Base-by-base conservation (phyloP, 257 asterid species). In the Nemophila menziesii region DNA sequence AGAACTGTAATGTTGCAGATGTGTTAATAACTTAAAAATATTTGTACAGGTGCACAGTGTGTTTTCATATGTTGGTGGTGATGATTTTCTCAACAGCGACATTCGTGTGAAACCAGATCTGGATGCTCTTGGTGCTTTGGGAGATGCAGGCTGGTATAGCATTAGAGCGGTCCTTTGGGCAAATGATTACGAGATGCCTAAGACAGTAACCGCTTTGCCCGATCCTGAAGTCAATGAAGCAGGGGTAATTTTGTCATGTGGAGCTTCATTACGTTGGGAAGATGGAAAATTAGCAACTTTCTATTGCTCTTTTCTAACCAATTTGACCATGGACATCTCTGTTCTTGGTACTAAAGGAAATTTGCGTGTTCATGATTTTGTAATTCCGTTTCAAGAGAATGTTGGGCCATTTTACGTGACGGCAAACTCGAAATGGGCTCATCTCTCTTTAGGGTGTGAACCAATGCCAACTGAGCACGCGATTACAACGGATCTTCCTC, bases 71-170 rank as follows among this genome's bases (percentile, higher is more conserved):
- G 57, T 61, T 6, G 79, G 55, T 16, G 44, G 49, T 6, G 17
- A 61, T 0, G 67, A 67, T 13, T 82, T 78, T 51, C 64, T 72
- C 1, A 57, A 75, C 48, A 69, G 63, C 11, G 73, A 81, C 69
- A 78, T 85, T 17, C 77, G 96, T 2, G 77, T 78, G 22, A 73
- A 75, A 50, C 71, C 85, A 0, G 86, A 75, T 52, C 92, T 85
- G n/a, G 85, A 78, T 51, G 71, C 89, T 11, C 89, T 68, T 0
- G 96, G 92, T 20, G 92, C 83, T 14, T 76, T 85, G 0, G 92
- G 93, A 2, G 93, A 81, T 22, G 46, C 26, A 0, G 93, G 96
- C n/a, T 85, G 96, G 96, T 85, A 78, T 20, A 65, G 79, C 75
- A 68, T 72, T 46, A 45, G 83, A 19, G 83, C 92, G 26, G 73